These are phyloP conservation scores for Sporobolus alterniflorus DNA, from an alignment of 202 grass and related monocot genomes.

Conservation along the genomic window DNA sequence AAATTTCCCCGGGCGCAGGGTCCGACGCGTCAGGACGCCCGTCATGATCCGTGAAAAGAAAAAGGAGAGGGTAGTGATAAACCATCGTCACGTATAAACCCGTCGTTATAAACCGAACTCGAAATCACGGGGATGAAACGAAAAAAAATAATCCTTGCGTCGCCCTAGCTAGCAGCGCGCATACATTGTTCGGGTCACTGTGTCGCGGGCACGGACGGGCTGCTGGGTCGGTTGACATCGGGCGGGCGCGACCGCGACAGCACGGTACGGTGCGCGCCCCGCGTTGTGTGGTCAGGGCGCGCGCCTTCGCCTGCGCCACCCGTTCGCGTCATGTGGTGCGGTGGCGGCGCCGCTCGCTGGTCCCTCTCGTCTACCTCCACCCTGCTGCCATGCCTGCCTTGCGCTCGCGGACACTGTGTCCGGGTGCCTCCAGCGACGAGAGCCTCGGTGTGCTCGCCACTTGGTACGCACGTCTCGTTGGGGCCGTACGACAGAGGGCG, in stretches of 20 bases:
- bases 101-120: too few relatives aligned
- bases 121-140: background rate
- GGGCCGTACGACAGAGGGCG: background rate
- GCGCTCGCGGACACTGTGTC: too few relatives aligned
- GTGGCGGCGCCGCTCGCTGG: background rate
- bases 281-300: slow-evolving; percentile 42
- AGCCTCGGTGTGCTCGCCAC: background rate
- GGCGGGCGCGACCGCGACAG: slow-evolving; percentile 24
- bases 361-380: background rate
- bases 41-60: background rate
- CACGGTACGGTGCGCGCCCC: background rate
- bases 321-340: background rate
- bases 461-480: background rate
- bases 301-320: slow-evolving; percentile 10
- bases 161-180: too few relatives aligned
- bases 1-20: background rate
- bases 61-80: background rate
- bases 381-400: too few relatives aligned
- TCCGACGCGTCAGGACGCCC: slow-evolving; percentile 38
- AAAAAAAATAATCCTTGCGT: background rate
- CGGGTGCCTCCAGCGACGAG: too few relatives aligned
- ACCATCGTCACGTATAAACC: background rate
- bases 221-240: slow-evolving; percentile 49
- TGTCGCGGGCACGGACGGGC: background rate
- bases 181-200: background rate